Base-by-base conservation (phyloP, 2,329 filamentous ascomycete species). In the Calonectria pseudoturangicola region DNA sequence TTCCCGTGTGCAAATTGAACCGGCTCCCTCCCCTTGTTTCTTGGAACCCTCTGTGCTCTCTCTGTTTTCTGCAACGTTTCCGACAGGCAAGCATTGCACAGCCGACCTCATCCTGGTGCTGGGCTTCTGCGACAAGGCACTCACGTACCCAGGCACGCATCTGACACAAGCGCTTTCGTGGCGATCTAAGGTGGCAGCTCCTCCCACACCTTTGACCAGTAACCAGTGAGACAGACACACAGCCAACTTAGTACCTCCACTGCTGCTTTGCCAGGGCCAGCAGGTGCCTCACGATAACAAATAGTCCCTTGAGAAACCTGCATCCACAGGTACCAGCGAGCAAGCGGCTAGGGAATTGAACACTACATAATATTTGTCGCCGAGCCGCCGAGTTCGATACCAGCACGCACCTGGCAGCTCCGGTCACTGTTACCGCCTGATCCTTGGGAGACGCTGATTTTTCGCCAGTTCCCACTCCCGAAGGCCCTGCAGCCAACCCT, bases 401-500 rank as follows among this genome's bases (percentile, higher is more conserved):
- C 43, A 30, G 60, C 54, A n/a, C 66, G 16, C 36, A 21, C 56
- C 39, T 21, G 18, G 25, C 39, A 68, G 58, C 48, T 58, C 41
- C 41, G 28, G n/a, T 39, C 63, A 21, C 47, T 65, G 63, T 76
- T 72, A 65, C 68, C 71, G 58, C 77, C 70, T 71, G 63, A 58
- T 66, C 41, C 60, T 64, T 64, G 65, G 70, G 50, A 60, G 62
- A 71, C 41, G 69, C 68, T 70, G 75, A 73, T 74, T 78, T 62
- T 62, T 71, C 75, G 68, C 76, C 76, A 66, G 72, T 41, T 79
- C 67, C 73, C 68, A 72, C 66, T 21, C 56, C 71, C 62, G 30
- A 75, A 71, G 70, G 71, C 76, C 76, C 77, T 79, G 76, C 77
- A 79, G 75, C 68, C 73, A 76, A 73, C 76, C 72, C 73, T 71